A percentile compares a stretch with the other conserved stretches of the same genome.
Evolutionary conservation across 1,284 basidiomycete genomes (phyloP).

Genomic region (Phellinidium pouzarii): DNA sequence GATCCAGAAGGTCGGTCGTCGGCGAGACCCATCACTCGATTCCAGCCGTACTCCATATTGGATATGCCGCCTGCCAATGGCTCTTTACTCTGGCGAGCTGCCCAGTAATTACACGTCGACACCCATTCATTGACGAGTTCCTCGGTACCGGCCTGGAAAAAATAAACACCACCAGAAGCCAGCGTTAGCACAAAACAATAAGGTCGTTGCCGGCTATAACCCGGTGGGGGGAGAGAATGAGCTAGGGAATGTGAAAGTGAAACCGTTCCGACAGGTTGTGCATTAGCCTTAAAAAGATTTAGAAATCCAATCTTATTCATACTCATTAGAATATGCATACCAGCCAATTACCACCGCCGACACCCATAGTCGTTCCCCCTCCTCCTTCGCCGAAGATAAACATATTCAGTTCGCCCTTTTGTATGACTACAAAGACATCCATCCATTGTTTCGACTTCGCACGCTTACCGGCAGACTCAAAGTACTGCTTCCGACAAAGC

Average conservation of each 20-base stretch:
- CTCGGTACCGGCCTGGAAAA: conserved; percentile 97
- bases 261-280: conserved; percentile 74
- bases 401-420: conserved; percentile 90
- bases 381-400: conserved; percentile 77
- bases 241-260: conserved; percentile 84
- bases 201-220: conserved; percentile 84
- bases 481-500: conserved; percentile 90
- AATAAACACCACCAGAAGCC: conserved; percentile 82
- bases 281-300: conserved; percentile 58
- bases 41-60: conserved; percentile 99
- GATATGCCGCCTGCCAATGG: conserved; percentile 92
- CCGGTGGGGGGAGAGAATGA: conserved; percentile 83
- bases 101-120: conserved; percentile 98
- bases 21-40: conserved; percentile 54
- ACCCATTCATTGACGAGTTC: conserved; percentile 98
- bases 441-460: conserved; percentile 85
- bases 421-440: conserved; percentile 93
- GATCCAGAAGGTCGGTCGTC: conserved; percentile 49
- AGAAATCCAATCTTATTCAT: conserved; percentile 1
- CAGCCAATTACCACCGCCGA: conserved; percentile 97
- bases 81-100: conserved; percentile 87
- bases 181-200: conserved; percentile 95
- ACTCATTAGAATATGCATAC: conserved; percentile 40
- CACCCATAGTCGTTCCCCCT: conserved; percentile 48
- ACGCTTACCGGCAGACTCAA: conserved; percentile 77